Percentiles rank a stretch among this genome's conserved stretches.
Evolutionary conservation across 805 yeast species (phyloP).

Genomic region (Tanozyma kutaoensis): DNA sequence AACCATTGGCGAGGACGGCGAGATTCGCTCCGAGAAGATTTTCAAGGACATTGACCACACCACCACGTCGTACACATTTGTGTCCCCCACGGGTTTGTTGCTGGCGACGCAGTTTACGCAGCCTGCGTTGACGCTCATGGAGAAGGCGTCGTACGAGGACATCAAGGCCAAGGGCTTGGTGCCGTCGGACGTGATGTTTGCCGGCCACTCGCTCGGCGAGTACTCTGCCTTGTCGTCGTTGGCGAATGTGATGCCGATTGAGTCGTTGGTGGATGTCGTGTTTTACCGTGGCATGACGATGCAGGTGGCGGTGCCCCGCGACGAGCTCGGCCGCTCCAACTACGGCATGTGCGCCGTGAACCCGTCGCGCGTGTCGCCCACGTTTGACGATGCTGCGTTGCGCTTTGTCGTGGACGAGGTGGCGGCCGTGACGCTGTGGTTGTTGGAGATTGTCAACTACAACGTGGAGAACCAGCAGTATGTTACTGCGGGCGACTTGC

Average conservation of each 20-base stretch:
- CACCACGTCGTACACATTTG: conserved; percentile 79
- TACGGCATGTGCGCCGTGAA: conserved; percentile 99
- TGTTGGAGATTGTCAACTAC: conserved; percentile 94
- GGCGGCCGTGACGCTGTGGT: conserved; percentile 75
- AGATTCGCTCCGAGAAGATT: conserved; percentile 80
- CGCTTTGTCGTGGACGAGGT: conserved; percentile 90
- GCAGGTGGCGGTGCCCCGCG: conserved; percentile 99
- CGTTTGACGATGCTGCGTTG: conserved; percentile 87
- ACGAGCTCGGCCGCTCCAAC: conserved; percentile 86
- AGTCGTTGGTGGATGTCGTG: conserved; percentile 91
- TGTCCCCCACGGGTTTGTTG: conserved; percentile 85
- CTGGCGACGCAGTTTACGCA: conserved; percentile 99
- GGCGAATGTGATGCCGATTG: conserved; percentile 98
- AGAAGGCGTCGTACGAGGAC: conserved; percentile 97
- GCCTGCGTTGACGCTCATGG: conserved; percentile 98
- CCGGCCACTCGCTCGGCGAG: conserved; percentile 99
- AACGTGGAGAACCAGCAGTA: conserved; percentile 97
- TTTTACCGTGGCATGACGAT: conserved; percentile 99
- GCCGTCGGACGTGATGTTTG: conserved; percentile 87
- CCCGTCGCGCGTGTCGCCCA: conserved; percentile 82
- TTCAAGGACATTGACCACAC: conserved; percentile 80
- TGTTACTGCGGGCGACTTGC: conserved; percentile 96
- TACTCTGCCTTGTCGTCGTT: conserved; percentile 94
- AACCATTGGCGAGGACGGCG: conserved; percentile 77
- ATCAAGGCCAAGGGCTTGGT: conserved; percentile 92